Evolutionary conservation across 257 asterid genomes (phyloP).

Genomic region (Cordia subcordata): DNA sequence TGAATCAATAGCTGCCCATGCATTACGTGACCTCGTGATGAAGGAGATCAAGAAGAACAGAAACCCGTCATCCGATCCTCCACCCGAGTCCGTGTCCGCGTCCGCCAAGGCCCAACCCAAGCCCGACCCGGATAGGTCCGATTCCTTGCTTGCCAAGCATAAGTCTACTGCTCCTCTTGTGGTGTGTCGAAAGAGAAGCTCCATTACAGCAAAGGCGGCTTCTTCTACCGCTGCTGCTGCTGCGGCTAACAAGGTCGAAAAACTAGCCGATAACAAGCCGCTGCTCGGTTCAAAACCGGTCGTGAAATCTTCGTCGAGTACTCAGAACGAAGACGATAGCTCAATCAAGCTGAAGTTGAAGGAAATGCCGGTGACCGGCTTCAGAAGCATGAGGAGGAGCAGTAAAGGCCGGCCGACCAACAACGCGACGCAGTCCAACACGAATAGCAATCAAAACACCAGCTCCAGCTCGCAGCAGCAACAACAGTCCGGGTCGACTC

Average conservation of each 20-base stretch:
- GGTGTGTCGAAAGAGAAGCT: conserved; percentile 41
- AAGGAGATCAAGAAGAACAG: conserved; percentile 18
- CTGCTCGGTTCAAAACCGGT: conserved; percentile 13
- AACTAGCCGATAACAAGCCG: conserved; percentile 16
- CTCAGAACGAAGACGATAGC: conserved; percentile 29
- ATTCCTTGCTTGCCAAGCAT: conserved; percentile 25
- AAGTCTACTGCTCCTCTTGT: conserved; percentile 28
- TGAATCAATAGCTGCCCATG: conserved; percentile 27
- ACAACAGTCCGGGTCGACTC: conserved; percentile 6
- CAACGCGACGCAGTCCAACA: conserved; percentile 17
- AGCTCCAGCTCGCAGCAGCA: conserved; percentile 8
- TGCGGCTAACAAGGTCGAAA: conserved; percentile 8
- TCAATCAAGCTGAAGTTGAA: conserved; percentile 18
- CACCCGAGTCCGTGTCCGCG: neutral
- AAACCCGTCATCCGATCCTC: neutral
- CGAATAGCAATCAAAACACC: conserved; percentile 2
- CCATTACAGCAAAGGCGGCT: conserved; percentile 29
- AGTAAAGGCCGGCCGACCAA: conserved; percentile 15
- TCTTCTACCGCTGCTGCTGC: conserved; percentile 10
- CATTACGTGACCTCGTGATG: conserved; percentile 27
- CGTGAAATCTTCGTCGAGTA: conserved; percentile 17
- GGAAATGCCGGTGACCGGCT: conserved; percentile 39
- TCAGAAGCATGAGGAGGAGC: conserved; percentile 31
- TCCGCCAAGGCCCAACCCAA: conserved; percentile 11
- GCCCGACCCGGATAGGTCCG: conserved; percentile 18